Percentiles rank a stretch among this genome's conserved stretches.
phyloP scores from a whole-genome alignment of 2,329 filamentous ascomycete species.

The Claviceps paspali region DNA sequence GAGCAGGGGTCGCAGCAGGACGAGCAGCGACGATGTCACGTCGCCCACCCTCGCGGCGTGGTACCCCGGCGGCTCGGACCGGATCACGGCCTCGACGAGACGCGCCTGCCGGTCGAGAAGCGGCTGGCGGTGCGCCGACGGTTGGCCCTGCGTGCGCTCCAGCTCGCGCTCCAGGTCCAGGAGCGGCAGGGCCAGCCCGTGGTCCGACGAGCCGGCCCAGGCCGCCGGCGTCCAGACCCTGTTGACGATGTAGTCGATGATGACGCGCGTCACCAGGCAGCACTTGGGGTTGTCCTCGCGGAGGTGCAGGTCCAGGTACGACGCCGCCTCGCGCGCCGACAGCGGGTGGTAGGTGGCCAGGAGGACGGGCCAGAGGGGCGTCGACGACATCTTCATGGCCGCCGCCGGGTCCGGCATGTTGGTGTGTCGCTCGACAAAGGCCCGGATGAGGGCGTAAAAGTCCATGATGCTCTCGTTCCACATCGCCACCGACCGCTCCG shows the following conservation, averaged over 20 bases:
- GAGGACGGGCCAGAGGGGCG: conserved; percentile 22
- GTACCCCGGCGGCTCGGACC: conserved; percentile 17
- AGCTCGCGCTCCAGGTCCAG: conserved; percentile 22
- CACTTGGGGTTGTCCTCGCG: conserved; percentile 24
- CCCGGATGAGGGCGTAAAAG: conserved; percentile 20
- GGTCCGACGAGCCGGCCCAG: conserved; percentile 23
- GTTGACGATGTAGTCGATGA: conserved; percentile 27
- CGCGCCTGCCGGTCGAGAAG: conserved; percentile 23
- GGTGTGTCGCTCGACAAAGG: conserved; percentile 21
- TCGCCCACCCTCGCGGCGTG: conserved; percentile 22
- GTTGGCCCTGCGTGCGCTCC: conserved; percentile 20
- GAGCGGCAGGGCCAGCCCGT: conserved; percentile 18
- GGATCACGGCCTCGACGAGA: conserved; percentile 23
- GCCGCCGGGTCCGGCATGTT: conserved; percentile 16
- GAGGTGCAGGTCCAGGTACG: conserved; percentile 26
- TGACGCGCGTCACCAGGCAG: conserved; percentile 26
- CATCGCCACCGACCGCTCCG: conserved; percentile 16
- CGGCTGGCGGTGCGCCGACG: conserved; percentile 21
- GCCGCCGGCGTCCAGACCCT: conserved; percentile 24
- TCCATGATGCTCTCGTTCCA: conserved; percentile 23
- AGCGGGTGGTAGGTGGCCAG: conserved; percentile 23
- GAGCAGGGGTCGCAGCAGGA: conserved; percentile 24
- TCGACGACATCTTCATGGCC: conserved; percentile 14
- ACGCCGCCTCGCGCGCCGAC: conserved; percentile 21
- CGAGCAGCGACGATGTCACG: conserved; percentile 24